Evolutionary conservation across 306 rosid genomes (phyloP), one percentile per base, ranked within the genome.

Genomic region (Chamaecrista fasciculata): DNA sequence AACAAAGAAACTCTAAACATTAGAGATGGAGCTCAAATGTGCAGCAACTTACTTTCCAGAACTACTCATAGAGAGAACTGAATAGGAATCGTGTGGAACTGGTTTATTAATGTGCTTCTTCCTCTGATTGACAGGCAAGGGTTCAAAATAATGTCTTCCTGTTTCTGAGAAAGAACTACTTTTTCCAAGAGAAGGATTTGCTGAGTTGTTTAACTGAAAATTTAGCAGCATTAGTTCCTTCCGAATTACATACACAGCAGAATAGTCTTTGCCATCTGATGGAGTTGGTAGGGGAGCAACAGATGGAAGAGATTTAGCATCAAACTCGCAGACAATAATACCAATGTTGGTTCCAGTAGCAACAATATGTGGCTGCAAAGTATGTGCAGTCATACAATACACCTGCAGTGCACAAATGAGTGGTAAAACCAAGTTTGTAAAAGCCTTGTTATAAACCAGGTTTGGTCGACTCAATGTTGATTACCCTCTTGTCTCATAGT

Each of bases 291-390:
- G 83, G 50, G 97, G 85, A 79, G 97, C 96, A 15, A 88, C 91
- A 63, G 99, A 87, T 62, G 99, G 99, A 76, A 95, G 97, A 73
- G 99, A 95, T 84, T 87, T 89, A 49, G 99, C 50, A 78, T 95
- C 99, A 87, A 95, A 89, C 82, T 95, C 99, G 18, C 97, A 82
- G 78, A 95, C 81, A 31, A 95, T 86, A 76, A 95, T 89, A 77
- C 99, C 99, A 67, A 89, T 82, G 74, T 91, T 95, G 88, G 97
- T 89, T 80, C 99, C 99, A 78, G 87, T 84, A 78, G 99, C 99
- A 78, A 95, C 99, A 72, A 95, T 87, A 80, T 95, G 99, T 48
- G 99, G 96, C 77, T 91, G 99, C 84, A 91, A 75, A 70, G 95
- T 70, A 80, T 95, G 99, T 40, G 95, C 92, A 21, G 82, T 87